Base-by-base conservation (phyloP, 2,329 filamentous ascomycete species). In the Aureobasidium sp. region DNA sequence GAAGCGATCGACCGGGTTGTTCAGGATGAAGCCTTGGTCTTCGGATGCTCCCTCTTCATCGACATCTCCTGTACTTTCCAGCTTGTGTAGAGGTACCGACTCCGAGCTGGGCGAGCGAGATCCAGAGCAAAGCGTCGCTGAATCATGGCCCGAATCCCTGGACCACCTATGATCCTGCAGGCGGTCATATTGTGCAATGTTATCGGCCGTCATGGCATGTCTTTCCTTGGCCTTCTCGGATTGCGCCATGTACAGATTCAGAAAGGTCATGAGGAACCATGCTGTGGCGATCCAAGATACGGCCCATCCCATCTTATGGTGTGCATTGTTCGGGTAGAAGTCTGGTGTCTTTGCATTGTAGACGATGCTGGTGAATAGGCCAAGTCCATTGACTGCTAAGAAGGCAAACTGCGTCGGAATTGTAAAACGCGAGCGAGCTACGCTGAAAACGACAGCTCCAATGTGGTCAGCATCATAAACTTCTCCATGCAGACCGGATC, bases 301-400 rank as follows among this genome's bases (percentile, higher is more conserved):
- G 47, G 89, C 79, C 92, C 91, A 96, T 62, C 91, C 90, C 44
- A 92, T 81, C 74, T 89, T 91, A 77, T 90, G 86, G 73, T 96
- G 91, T 25, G 87, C 84, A 71, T 94, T 95, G 71, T 89, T 87
- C 25, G 87, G 87, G 71, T 95, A 96, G 22, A 96, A 77, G 70
- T 96, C 89, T 0, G 90, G 90, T 0, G 90, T 94, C 67, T 82
- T 85, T 63, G 82, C 80, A 71, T 92, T 89, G 77, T 95, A 95
- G 39, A 89, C 76, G 51, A 82, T 80, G 15, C 82, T 84, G 29
- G 88, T 70, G 14, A 89, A 68, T 25, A 91, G 68, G 27, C 87
- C 88, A 2, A 86, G 52, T n/a, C 68, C 68, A 64, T 80, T 79
- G 27, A 74, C 60, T 31, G 71, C 60, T 51, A 80, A 74, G 69